phyloP scores from a whole-genome alignment of 495 filamentous ascomycete genomes.

The Beverwykella pulmonaria region DNA sequence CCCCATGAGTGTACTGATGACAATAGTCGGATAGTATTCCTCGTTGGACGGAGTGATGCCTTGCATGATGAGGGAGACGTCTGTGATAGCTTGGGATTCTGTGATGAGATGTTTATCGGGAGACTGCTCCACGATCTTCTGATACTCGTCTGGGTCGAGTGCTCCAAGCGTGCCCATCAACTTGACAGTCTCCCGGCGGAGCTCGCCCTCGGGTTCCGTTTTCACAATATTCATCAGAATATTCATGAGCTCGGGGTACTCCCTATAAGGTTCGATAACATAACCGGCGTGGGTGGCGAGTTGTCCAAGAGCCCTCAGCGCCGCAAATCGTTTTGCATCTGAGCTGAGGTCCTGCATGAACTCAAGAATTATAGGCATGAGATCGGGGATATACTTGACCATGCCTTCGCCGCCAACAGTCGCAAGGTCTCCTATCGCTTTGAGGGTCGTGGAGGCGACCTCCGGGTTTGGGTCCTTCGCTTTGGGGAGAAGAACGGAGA shows the following conservation, averaged over 20 bases:
- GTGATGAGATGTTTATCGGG: slow-evolving; percentile 63
- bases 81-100: slow-evolving; percentile 73
- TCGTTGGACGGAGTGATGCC: slow-evolving; percentile 96
- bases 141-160: slow-evolving; percentile 93
- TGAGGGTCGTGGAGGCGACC: slow-evolving; percentile 89
- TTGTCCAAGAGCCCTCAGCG: slow-evolving; percentile 86
- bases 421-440: slow-evolving; percentile 88
- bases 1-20: slow-evolving; percentile 90
- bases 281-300: slow-evolving; percentile 93
- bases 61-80: slow-evolving; percentile 97
- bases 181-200: slow-evolving; percentile 93
- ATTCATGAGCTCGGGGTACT: slow-evolving; percentile 89
- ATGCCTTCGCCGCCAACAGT: slow-evolving; percentile 92
- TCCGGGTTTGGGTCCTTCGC: slow-evolving; percentile 78
- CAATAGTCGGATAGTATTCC: slow-evolving; percentile 97
- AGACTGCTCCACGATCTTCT: slow-evolving; percentile 59
- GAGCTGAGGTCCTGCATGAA: slow-evolving; percentile 92
- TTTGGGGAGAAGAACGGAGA: slow-evolving; percentile 85
- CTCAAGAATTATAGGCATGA: slow-evolving; percentile 94
- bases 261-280: slow-evolving; percentile 93
- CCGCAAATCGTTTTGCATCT: slow-evolving; percentile 82
- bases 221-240: slow-evolving; percentile 93
- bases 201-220: slow-evolving; percentile 76
- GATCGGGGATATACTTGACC: slow-evolving; percentile 77
- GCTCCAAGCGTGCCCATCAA: slow-evolving; percentile 95